Percentiles rank a stretch among this genome's conserved stretches.
phyloP scores from a whole-genome alignment of 2,329 filamentous ascomycete species.

The Phialemonium atrogriseum region DNA sequence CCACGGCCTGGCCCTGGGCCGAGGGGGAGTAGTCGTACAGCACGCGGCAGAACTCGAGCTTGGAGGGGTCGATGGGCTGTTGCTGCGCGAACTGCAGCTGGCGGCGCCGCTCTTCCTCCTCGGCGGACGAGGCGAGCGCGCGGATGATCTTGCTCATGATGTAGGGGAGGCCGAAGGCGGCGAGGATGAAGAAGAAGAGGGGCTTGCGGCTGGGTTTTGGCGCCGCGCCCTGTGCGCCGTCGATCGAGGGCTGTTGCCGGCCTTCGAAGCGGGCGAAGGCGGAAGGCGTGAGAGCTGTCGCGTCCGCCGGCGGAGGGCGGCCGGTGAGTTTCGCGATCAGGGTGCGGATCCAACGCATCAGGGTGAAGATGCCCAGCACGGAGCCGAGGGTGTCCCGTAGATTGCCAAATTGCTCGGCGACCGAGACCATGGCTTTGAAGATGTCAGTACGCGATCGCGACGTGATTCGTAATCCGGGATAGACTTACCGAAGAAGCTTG shows the following conservation, averaged over 20 bases:
- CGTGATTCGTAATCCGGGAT: slow-evolving; percentile 2
- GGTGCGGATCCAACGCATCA: slow-evolving; percentile 91
- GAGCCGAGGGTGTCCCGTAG: slow-evolving; percentile 89
- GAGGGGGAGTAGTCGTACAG: slow-evolving; percentile 87
- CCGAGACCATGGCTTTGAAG: slow-evolving; percentile 81
- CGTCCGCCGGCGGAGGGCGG: slow-evolving; percentile 79
- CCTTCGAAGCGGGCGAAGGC: slow-evolving; percentile 88
- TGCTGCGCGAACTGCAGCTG: slow-evolving; percentile 32
- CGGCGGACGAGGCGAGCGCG: slow-evolving; percentile 71
- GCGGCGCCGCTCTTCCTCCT: slow-evolving; percentile 66
- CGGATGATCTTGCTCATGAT: slow-evolving; percentile 95
- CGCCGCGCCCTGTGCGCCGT: slow-evolving; percentile 55
- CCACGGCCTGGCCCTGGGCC: slow-evolving; percentile 44
- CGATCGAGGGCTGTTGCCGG: slow-evolving; percentile 41
- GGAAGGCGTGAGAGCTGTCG: slow-evolving; percentile 77
- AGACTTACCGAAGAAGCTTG: slow-evolving; percentile 86
- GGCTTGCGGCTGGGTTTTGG: slow-evolving; percentile 85
- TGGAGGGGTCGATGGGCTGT: slow-evolving; percentile 68
- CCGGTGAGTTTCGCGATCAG: slow-evolving; percentile 89
- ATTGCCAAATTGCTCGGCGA: slow-evolving; percentile 94
- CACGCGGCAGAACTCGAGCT: slow-evolving; percentile 93
- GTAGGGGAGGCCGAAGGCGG: slow-evolving; percentile 91
- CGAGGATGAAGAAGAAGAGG: slow-evolving; percentile 89
- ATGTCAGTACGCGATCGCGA: slow-evolving; percentile 3
- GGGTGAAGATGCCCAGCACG: slow-evolving; percentile 86